Evolutionary conservation across 1,284 basidiomycete genomes (phyloP).

Genomic region (Puccinia brachypodii): DNA sequence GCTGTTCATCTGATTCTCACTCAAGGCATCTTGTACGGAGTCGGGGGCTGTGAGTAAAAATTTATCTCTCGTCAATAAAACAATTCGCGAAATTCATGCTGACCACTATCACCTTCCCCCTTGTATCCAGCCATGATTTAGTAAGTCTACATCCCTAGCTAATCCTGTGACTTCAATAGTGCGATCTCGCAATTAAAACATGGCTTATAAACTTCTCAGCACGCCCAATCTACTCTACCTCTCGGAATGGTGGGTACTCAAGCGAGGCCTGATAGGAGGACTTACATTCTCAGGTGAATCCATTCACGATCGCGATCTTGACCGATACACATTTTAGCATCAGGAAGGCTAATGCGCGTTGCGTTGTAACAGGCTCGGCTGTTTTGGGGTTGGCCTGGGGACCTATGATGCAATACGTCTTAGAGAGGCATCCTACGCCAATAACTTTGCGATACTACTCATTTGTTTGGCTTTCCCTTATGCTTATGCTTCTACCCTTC

Average conservation of each 20-base stretch:
- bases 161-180: background rate
- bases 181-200: background rate
- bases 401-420: slow-evolving; percentile 22
- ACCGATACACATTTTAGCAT: background rate
- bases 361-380: slow-evolving; percentile 13
- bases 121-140: slow-evolving; percentile 26
- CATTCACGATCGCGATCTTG: background rate
- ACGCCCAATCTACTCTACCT: slow-evolving; percentile 22
- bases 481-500: slow-evolving; percentile 23
- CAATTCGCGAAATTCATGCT: background rate
- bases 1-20: slow-evolving; percentile 1
- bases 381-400: slow-evolving; percentile 14
- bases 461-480: background rate
- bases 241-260: slow-evolving; percentile 37
- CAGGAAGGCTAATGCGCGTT: background rate
- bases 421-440: slow-evolving; percentile 11
- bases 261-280: slow-evolving; percentile 21
- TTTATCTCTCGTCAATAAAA: background rate
- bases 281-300: slow-evolving; percentile 27
- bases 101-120: background rate
- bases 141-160: slow-evolving; percentile 18
- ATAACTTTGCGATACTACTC: slow-evolving; percentile 17
- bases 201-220: background rate
- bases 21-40: slow-evolving; percentile 31
- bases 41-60: slow-evolving; percentile 36